Evolutionary conservation across 257 asterid species (phyloP).

Genomic region (Paulownia fortunei): DNA sequence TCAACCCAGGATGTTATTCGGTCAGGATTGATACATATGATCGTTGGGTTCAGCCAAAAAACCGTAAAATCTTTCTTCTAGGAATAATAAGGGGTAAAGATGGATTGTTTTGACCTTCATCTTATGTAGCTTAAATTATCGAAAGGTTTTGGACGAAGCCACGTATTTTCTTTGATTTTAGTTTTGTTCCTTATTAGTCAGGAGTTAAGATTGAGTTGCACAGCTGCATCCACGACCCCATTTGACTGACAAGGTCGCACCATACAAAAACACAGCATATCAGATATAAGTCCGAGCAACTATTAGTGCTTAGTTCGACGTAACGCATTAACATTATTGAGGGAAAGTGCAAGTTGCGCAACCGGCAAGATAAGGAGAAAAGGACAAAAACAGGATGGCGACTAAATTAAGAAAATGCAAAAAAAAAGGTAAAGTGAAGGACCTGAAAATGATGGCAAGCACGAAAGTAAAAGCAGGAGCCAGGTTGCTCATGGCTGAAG

Average conservation of each 20-base stretch:
- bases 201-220: not conserved
- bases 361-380: not conserved
- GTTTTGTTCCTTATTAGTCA: too few species aligned
- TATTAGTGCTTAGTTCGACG: not conserved
- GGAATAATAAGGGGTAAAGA: too few species aligned
- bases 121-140: too few species aligned
- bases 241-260: not conserved
- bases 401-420: not conserved
- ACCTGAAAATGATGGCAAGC: slow-evolving; percentile 73
- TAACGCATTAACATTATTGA: not conserved
- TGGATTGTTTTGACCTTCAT: too few species aligned
- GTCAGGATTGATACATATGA: too few species aligned
- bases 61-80: too few species aligned
- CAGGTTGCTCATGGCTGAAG: slow-evolving; percentile 86
- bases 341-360: not conserved
- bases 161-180: too few species aligned
- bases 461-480: slow-evolving; percentile 83
- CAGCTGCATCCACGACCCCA: not conserved
- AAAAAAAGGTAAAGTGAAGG: not conserved
- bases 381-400: not conserved
- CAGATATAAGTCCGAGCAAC: not conserved
- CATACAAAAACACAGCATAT: not conserved
- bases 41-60: too few species aligned
- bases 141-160: too few species aligned
- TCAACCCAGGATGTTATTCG: too few species aligned